phyloP scores from a whole-genome alignment of 257 asterid species.

The Capsicum rhomboideum region DNA sequence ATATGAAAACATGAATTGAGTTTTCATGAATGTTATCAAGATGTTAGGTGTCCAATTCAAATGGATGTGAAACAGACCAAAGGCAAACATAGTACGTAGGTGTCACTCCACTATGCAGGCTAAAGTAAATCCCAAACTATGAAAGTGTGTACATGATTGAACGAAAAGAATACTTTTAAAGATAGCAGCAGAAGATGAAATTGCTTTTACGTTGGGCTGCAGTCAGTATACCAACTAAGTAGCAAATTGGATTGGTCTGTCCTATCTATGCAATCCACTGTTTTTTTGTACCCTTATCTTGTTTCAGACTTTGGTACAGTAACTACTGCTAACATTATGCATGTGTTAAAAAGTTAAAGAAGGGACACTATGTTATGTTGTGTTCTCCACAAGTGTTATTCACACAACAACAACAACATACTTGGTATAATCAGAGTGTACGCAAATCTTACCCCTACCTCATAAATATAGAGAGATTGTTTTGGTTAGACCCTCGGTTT shows the following conservation, averaged over 20 bases:
- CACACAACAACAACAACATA: no score
- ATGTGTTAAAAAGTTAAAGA: neutral
- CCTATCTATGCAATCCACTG: neutral
- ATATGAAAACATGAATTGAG: neutral
- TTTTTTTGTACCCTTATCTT: neutral
- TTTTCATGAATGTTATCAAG: neutral
- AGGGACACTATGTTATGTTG: neutral
- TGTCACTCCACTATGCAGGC: neutral
- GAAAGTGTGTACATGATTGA: neutral
- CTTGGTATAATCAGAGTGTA: no score
- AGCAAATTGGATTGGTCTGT: neutral
- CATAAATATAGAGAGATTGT: no score
- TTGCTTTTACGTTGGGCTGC: neutral
- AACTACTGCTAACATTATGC: no score
- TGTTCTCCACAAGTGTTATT: neutral
- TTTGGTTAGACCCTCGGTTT: no score
- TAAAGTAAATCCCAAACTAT: neutral
- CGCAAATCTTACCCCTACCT: no score
- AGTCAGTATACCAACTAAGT: neutral
- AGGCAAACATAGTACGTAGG: neutral
- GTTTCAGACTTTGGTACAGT: neutral
- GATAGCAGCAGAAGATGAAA: no score
- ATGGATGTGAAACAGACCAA: neutral
- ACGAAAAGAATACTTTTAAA: neutral
- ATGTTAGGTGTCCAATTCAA: neutral